phyloP scores from a whole-genome alignment of 345 rosid species.

The Syzygium grande region DNA sequence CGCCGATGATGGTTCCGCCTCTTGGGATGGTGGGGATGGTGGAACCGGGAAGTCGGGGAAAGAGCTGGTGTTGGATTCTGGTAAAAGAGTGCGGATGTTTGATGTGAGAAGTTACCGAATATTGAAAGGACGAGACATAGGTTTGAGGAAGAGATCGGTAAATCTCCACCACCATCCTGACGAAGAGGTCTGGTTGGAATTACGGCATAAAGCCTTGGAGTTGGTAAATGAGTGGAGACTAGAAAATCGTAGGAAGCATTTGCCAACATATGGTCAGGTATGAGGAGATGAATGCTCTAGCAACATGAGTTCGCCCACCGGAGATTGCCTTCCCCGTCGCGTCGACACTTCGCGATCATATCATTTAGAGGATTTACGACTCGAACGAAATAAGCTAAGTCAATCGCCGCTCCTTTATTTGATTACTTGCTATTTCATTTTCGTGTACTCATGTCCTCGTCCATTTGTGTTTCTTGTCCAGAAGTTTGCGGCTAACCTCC shows the following conservation, averaged over 20 bases:
- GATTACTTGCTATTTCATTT: too few species aligned
- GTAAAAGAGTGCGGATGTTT: constrained; percentile 48
- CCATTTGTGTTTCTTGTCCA: too few species aligned
- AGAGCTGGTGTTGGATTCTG: constrained; percentile 13
- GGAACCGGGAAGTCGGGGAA: constrained; percentile 11
- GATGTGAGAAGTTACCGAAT: constrained; percentile 66
- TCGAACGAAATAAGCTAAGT: too few species aligned
- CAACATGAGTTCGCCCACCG: too few species aligned
- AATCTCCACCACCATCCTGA: constrained; percentile 93
- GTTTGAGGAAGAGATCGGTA: constrained; percentile 84
- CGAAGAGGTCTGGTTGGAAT: constrained; percentile 80
- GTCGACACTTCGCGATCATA: too few species aligned
- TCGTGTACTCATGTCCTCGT: too few species aligned
- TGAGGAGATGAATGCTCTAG: background rate
- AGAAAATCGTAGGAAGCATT: constrained; percentile 73
- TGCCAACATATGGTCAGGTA: constrained; percentile 90
- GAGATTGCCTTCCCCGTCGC: too few species aligned
- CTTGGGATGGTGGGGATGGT: constrained; percentile 43
- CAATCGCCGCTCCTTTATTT: too few species aligned
- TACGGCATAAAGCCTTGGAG: constrained; percentile 57
- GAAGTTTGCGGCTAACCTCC: too few species aligned
- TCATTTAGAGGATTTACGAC: too few species aligned
- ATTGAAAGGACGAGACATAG: constrained; percentile 57
- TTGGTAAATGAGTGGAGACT: constrained; percentile 73
- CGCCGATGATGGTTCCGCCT: constrained; percentile 32